Conservation (phyloP, 2,329 filamentous ascomycete genomes). For the Bertia moriformis region DNA sequence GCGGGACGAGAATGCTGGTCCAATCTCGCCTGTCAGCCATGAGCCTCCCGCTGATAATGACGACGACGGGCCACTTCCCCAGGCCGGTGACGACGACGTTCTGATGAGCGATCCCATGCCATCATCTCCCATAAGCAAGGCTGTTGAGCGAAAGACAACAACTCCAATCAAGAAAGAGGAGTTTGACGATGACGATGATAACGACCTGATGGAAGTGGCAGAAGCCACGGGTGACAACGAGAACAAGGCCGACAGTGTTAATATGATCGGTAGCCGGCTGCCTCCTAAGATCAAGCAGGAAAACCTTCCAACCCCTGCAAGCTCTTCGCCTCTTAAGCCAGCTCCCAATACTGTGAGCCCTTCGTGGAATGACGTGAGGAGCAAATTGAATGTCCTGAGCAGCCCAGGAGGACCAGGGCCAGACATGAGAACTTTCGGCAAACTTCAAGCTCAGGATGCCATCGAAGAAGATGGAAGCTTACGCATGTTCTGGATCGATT, state of each 20-base stretch:
- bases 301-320: constrained; percentile 52
- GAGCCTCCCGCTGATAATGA: constrained; percentile 35
- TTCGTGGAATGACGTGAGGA: constrained; percentile 77
- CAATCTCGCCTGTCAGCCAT: constrained; percentile 33
- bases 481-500: constrained; percentile 94
- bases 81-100: constrained; percentile 14
- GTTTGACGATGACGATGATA: constrained; percentile 52
- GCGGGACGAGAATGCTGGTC: constrained; percentile 30
- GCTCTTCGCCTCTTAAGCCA: constrained; percentile 60
- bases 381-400: constrained; percentile 72
- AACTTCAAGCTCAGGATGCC: constrained; percentile 71
- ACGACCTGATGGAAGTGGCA: constrained; percentile 76
- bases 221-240: constrained; percentile 42
- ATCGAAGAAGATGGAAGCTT: constrained; percentile 86
- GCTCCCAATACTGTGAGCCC: constrained; percentile 54
- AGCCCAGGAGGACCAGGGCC: constrained; percentile 44
- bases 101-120: constrained; percentile 73
- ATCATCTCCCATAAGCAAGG: constrained; percentile 75
- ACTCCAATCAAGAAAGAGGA: constrained; percentile 30
- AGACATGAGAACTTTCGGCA: constrained; percentile 55
- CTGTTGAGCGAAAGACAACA: constrained; percentile 55
- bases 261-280: constrained; percentile 68
- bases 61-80: constrained; percentile 33
- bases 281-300: constrained; percentile 61
- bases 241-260: constrained; percentile 58